phyloP scores from a whole-genome alignment of 2,329 filamentous ascomycete genomes.

The Rhynchosporium agropyri region DNA sequence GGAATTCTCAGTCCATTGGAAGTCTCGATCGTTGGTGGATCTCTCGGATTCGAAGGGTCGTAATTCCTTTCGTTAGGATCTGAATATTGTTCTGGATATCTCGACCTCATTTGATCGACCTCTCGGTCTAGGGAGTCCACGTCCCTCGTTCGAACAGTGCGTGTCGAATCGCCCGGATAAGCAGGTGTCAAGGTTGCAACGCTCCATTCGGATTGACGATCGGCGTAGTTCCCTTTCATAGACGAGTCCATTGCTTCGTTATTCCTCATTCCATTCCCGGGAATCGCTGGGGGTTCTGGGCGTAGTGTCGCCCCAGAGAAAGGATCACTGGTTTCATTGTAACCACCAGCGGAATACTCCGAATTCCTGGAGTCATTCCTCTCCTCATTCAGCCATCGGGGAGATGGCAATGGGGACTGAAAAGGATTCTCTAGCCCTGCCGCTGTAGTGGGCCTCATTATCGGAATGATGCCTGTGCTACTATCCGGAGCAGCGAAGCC shows the following conservation, averaged over 20 bases:
- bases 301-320: not conserved
- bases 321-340: not conserved
- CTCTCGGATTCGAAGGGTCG: not conserved
- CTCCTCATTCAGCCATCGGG: not conserved
- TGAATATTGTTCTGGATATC: not conserved
- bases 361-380: not conserved
- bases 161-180: not conserved
- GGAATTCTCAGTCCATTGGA: conserved; percentile 3
- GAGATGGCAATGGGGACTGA: not conserved
- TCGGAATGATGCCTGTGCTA: not conserved
- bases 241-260: not conserved
- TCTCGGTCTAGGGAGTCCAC: not conserved
- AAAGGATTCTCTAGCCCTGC: not conserved
- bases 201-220: conserved; percentile 5
- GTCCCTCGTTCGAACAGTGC: not conserved
- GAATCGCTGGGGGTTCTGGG: not conserved
- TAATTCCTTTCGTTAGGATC: not conserved
- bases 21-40: conserved; percentile 3
- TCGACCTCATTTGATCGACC: not conserved
- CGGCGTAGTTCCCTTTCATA: not conserved
- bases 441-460: not conserved
- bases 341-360: not conserved
- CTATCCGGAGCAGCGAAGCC: not conserved
- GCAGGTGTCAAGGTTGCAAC: not conserved
- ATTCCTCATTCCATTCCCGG: not conserved